A percentile compares a stretch with the other conserved stretches of the same genome.
phyloP scores from a whole-genome alignment of 805 yeast genomes.

The Wickerhamiella lipophila region DNA sequence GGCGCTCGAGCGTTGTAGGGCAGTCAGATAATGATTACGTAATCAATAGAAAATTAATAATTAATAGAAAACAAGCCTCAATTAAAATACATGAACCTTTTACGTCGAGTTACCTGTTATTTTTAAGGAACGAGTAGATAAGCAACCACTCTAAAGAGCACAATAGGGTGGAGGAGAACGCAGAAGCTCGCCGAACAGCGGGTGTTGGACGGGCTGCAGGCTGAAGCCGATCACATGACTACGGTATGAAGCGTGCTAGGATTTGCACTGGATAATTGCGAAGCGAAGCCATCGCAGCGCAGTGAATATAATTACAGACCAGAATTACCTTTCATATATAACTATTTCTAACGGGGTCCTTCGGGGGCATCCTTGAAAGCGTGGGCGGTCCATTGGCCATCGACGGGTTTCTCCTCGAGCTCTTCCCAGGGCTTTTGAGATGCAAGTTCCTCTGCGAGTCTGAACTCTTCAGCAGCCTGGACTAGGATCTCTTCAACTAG shows the following conservation, averaged over 20 bases:
- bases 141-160: too few species aligned
- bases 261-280: too few species aligned
- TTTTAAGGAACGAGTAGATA: too few species aligned
- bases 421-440: constrained; percentile 69
- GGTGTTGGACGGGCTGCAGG: too few species aligned
- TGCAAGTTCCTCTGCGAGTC: constrained; percentile 52
- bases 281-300: too few species aligned
- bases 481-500: constrained; percentile 69
- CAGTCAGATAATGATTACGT: neutral
- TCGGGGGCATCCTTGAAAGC: constrained; percentile 16
- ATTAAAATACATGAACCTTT: neutral
- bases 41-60: neutral
- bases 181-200: too few species aligned
- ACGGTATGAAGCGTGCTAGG: too few species aligned
- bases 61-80: neutral
- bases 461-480: constrained; percentile 73
- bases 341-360: constrained; percentile 4
- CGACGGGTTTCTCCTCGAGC: constrained; percentile 63
- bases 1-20: neutral
- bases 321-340: neutral
- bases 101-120: too few species aligned
- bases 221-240: too few species aligned
- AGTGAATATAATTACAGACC: neutral
- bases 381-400: constrained; percentile 56
- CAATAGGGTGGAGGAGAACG: too few species aligned